Base-by-base conservation (phyloP, 495 filamentous ascomycete species). In the Penicillium robsamsonii region DNA sequence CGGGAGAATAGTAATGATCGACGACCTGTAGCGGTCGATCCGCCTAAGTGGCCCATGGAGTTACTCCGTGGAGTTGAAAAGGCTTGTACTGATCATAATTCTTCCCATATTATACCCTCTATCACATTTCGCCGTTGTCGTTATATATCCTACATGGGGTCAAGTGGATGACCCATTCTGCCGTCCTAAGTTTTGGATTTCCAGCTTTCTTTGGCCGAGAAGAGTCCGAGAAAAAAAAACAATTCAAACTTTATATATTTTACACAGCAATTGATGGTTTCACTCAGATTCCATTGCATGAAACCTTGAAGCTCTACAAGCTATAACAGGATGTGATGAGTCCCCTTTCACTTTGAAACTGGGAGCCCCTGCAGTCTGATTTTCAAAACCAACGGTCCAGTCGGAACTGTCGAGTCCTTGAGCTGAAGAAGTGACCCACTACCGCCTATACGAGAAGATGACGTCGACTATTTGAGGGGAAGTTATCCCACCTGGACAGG, bases 391-490 rank as follows among this genome's bases (percentile, higher is more conserved):
- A 17, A 25, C 20, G 30, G 63, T 46, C 61, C 65, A 67, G 65
- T 68, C 62, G 65, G 65, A 68, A 63, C 46, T 60, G 43, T 48
- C 53, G 55, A 59, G 57, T 37, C 25, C n/a, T 61, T 48, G 55
- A 64, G 50, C 43, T 52, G 53, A 61, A 53, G 44, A 56, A 42
- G 48, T 33, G 61, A 61, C 56, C 60, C 58, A 58, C 61, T 20
- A 43, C n/a, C 24, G 41, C 17, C 41, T 56, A 58, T 64, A 68
- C 66, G 66, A 66, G 63, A 53, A 46, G 43, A 68, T 68, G 66
- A 68, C 66, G 66, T 68, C 63, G 63, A 62, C 66, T 52, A 62
- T 49, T 67, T 60, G 42, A 45, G 47, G 50, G 56, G 41, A 48
- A 53, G 43, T 52, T 51, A 55, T 53, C 47, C 41, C 33, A 24